A percentile compares a stretch with the other conserved stretches of the same genome.
phyloP scores from a whole-genome alignment of 345 rosid genomes.

The Trapa incisa region DNA sequence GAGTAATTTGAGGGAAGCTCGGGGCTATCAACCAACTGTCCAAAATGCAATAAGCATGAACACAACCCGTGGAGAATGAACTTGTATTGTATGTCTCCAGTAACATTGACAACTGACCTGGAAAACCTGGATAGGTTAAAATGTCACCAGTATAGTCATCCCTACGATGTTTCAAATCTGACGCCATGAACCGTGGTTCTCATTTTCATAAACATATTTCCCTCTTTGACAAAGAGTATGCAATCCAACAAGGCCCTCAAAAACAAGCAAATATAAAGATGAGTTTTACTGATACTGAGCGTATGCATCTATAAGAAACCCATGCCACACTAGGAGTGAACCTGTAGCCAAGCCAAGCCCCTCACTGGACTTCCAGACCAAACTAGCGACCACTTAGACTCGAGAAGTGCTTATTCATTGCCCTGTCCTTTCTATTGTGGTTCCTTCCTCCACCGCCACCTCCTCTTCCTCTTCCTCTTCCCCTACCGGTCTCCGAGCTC shows the following conservation, averaged over 20 bases:
- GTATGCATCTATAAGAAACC: not conserved
- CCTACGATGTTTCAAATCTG: too few species aligned
- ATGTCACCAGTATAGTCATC: too few species aligned
- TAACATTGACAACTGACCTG: too few species aligned
- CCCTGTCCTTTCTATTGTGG: constrained; percentile 49
- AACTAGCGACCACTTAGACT: constrained; percentile 51
- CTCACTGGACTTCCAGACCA: not conserved
- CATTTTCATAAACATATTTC: not conserved
- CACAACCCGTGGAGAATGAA: not conserved
- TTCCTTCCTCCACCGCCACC: constrained; percentile 40
- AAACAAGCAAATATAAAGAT: not conserved
- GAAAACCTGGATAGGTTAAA: too few species aligned
- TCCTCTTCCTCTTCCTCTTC: constrained; percentile 25
- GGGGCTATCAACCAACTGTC: too few species aligned
- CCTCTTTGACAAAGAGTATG: not conserved
- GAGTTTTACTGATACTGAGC: not conserved
- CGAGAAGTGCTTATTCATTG: constrained; percentile 59
- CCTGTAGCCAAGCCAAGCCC: not conserved
- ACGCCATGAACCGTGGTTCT: too few species aligned
- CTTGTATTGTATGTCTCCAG: too few species aligned
- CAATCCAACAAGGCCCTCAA: not conserved
- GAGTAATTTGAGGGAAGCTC: too few species aligned
- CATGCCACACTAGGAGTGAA: not conserved
- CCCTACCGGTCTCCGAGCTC: constrained; percentile 1
- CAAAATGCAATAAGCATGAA: not conserved